phyloP scores from a whole-genome alignment of 371 early-diverging fungal genomes.

The Mortierella sp. region DNA sequence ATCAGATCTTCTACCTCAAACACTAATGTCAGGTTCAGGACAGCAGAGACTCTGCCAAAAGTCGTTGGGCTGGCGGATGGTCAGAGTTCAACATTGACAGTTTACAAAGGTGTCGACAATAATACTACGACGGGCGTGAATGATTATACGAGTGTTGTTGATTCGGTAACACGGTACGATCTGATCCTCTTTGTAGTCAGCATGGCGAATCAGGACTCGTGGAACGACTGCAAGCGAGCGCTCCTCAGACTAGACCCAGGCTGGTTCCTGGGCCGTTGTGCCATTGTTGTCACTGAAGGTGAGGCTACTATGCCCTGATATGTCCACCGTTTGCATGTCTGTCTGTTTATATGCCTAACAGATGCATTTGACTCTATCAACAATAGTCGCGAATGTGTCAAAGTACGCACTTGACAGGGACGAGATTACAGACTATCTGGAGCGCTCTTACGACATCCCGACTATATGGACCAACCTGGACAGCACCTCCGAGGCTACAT shows the following conservation, averaged over 20 bases:
- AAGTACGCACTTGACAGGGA: constrained; percentile 56
- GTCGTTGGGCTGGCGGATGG: not conserved
- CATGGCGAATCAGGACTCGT: constrained; percentile 40
- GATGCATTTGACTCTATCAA: not conserved
- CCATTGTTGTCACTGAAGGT: constrained; percentile 49
- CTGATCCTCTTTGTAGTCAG: constrained; percentile 48
- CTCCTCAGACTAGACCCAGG: constrained; percentile 33
- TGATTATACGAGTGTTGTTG: not conserved
- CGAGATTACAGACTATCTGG: constrained; percentile 36
- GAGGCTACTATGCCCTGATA: not conserved
- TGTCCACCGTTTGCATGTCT: not conserved
- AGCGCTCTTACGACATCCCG: constrained; percentile 30
- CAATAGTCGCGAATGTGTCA: constrained; percentile 33
- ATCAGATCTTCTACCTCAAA: constrained; percentile 12
- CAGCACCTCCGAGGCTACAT: constrained; percentile 16
- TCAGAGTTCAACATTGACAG: not conserved
- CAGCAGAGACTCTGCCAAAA: constrained; percentile 30
- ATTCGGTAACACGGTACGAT: constrained; percentile 38
- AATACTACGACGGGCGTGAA: not conserved
- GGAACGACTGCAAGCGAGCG: constrained; percentile 34
- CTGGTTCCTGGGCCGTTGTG: constrained; percentile 53
- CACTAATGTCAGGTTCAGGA: constrained; percentile 36
- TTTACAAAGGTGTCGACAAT: not conserved
- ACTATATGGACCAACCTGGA: constrained; percentile 43
- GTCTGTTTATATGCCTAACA: not conserved